phyloP scores from a whole-genome alignment of 306 rosid genomes.

The Pyrus communis region DNA sequence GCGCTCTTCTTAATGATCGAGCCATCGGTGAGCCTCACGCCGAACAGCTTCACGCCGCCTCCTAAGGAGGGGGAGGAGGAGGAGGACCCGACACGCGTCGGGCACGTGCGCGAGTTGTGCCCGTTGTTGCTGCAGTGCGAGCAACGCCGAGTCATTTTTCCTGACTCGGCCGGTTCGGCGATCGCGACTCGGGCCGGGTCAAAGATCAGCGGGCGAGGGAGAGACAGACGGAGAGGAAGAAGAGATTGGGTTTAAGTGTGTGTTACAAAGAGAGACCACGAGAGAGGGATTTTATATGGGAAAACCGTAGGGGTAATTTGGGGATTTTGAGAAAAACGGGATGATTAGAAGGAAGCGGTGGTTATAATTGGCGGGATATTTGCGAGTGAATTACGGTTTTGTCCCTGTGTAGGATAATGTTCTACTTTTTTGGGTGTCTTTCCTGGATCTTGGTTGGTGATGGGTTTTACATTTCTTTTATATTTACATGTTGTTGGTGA shows the following conservation, averaged over 20 bases:
- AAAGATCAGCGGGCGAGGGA: not conserved
- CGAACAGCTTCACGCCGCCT: conserved; percentile 58
- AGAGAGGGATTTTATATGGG: not conserved
- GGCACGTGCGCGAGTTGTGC: conserved; percentile 93
- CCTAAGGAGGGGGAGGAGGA: not conserved
- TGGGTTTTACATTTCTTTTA: not conserved
- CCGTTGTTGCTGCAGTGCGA: conserved; percentile 98
- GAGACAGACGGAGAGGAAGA: not conserved
- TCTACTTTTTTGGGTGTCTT: conserved; percentile 5
- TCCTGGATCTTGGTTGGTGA: conserved; percentile 1
- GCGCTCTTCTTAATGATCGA: conserved; percentile 89
- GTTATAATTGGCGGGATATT: conserved; percentile 4
- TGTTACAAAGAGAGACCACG: not conserved
- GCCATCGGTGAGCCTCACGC: conserved; percentile 90
- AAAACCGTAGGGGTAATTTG: conserved; percentile 1
- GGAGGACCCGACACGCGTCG: conserved; percentile 38
- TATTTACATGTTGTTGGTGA: not conserved
- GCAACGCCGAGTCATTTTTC: conserved; percentile 86
- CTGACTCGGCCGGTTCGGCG: conserved; percentile 31
- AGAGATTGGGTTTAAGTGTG: not conserved
- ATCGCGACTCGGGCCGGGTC: conserved; percentile 3
- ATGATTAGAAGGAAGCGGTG: conserved; percentile 42
- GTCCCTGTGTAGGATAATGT: conserved; percentile 26
- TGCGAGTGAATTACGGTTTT: conserved; percentile 3
- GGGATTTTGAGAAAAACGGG: conserved; percentile 11